Conservation (phyloP, 1,284 basidiomycete species). For the Tylopilus sp. region DNA sequence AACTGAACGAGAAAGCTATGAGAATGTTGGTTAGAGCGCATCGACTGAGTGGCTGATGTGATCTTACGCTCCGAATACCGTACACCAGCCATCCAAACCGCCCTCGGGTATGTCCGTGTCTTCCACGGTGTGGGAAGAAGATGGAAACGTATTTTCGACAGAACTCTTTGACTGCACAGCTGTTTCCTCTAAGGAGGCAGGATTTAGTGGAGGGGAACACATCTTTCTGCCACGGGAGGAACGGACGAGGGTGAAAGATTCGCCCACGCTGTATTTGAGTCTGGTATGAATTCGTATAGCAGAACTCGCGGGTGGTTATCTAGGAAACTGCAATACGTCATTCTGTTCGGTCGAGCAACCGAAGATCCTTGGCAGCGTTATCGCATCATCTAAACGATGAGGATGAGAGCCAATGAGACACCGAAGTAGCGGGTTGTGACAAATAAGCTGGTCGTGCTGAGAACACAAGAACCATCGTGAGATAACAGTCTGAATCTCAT, state of each 20-base stretch:
- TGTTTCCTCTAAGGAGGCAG: conserved; percentile 36
- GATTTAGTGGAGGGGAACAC: background rate
- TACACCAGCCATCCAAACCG: conserved; percentile 29
- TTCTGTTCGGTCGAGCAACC: background rate
- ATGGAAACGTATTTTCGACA: conserved; percentile 4
- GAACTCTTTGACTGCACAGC: conserved; percentile 30
- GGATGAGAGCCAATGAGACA: background rate
- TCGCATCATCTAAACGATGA: background rate
- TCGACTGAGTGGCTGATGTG: background rate
- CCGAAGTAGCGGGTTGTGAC: background rate
- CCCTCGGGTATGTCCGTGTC: conserved; percentile 22
- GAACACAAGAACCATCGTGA: background rate
- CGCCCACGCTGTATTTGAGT: conserved; percentile 6
- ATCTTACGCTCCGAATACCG: conserved; percentile 29
- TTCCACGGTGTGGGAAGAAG: background rate
- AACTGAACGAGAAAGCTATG: conserved; percentile 29
- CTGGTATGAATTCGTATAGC: background rate
- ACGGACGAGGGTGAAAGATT: background rate
- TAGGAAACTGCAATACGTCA: background rate
- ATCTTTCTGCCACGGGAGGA: conserved; percentile 4
- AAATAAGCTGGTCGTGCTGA: background rate
- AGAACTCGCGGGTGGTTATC: background rate
- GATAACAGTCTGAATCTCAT: background rate
- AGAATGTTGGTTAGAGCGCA: background rate
- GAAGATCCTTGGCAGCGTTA: background rate